These are phyloP conservation scores for Raddia guianensis DNA, from an alignment of 176 grass and related monocot genomes.

Conservation along the genomic window DNA sequence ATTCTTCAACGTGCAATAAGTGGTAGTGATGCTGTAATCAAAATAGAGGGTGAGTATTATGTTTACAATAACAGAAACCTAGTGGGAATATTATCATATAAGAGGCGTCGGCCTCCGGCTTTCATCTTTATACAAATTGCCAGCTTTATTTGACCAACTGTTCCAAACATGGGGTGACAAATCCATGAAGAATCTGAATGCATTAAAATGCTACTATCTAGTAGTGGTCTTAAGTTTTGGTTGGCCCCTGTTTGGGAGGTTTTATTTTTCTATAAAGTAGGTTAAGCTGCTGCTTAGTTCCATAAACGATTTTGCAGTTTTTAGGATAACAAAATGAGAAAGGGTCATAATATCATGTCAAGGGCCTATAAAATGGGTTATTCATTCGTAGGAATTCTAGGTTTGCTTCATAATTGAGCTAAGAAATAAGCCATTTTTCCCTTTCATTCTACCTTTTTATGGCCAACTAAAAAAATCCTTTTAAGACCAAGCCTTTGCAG, in stretches of 20 bases:
- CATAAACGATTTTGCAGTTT: too few species aligned
- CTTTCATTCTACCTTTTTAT: too few species aligned
- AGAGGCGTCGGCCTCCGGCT: conserved; percentile 11
- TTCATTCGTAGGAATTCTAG: too few species aligned
- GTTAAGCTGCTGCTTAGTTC: conserved; percentile 33
- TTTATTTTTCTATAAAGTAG: conserved; percentile 26
- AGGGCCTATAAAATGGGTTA: too few species aligned
- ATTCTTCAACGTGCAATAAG: conserved; percentile 25
- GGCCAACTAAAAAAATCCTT: too few species aligned
- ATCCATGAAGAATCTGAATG: conserved; percentile 16
- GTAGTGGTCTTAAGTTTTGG: conserved; percentile 43
- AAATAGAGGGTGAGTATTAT: conserved; percentile 28
- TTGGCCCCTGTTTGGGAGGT: conserved; percentile 44
- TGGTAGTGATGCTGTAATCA: conserved; percentile 31
- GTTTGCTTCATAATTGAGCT: too few species aligned
- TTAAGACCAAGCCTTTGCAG: too few species aligned
- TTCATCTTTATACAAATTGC: conserved; percentile 51
- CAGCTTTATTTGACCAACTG: conserved; percentile 30
- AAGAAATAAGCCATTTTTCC: too few species aligned
- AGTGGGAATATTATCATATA: conserved; percentile 33
- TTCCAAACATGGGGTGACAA: conserved; percentile 54
- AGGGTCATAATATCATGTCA: too few species aligned
- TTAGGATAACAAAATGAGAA: too few species aligned
- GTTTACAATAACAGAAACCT: conserved; percentile 11
- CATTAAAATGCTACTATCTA: conserved; percentile 39